These are phyloP conservation scores for Medicago truncatula DNA, from an alignment of 306 rosid genomes.

Conservation along the genomic window DNA sequence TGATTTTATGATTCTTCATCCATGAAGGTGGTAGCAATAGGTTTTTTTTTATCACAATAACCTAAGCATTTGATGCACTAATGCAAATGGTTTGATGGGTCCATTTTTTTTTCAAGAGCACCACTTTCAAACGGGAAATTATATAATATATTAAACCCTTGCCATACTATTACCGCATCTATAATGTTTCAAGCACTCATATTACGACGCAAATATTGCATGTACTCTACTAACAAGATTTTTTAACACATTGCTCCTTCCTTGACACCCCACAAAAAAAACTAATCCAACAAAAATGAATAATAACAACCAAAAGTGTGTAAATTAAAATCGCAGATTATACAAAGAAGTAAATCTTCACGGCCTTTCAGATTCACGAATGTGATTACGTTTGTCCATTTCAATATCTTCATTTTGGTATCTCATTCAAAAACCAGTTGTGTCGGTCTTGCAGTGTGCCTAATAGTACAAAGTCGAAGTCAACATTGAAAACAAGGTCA, in stretches of 20 bases:
- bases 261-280: not conserved
- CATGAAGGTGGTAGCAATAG: no score
- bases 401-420: conserved; percentile 77
- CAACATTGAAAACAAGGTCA: conserved; percentile 75
- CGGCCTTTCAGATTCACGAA: conserved; percentile 56
- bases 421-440: conserved; percentile 88
- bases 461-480: conserved; percentile 75
- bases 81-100: conserved; percentile 20
- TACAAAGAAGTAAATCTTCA: conserved; percentile 38
- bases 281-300: not conserved
- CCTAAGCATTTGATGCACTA: not conserved
- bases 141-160: conserved; percentile 32
- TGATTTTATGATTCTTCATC: no score
- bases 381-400: conserved; percentile 61
- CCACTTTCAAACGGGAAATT: conserved; percentile 14
- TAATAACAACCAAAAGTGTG: conserved; percentile 47
- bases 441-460: conserved; percentile 82
- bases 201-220: conserved; percentile 33
- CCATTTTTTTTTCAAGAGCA: not conserved
- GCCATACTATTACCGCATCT: conserved; percentile 25
- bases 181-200: conserved; percentile 31
- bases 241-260: conserved; percentile 34
- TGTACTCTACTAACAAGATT: conserved; percentile 23
- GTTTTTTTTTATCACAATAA: not conserved
- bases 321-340: conserved; percentile 21